Evolutionary conservation across 768 basidiomycete genomes (phyloP), one percentile per base, ranked within the genome.

Genomic region (Tulasnella calospora): DNA sequence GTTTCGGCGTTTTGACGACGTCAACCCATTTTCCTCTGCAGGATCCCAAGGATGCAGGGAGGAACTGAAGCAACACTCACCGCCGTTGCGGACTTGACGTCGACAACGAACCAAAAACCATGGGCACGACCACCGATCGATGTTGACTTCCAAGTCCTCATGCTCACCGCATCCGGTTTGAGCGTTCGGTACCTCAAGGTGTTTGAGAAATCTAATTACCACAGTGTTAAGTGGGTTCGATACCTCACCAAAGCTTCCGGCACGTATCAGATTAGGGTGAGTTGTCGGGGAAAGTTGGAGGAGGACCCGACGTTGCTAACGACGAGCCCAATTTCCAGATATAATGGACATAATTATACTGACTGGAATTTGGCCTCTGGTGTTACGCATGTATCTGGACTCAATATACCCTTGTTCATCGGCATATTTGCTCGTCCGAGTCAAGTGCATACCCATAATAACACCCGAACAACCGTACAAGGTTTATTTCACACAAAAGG

Each of bases 111-210:
- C 79, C 91, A 95, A 44, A 96, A 98, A 88, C 92, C 97, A 5
- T 99, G 98, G 98, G 96, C 96, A 3, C 88, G 98, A 76, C 98
- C 98, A 23, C 98, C 98, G 9, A 99, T 99, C 82, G 94, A 97
- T 81, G 92, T 99, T 80, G 98, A 99, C 84, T 99, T 99, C 86
- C 95, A 96, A 86, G 98, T 99, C 78, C 88, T 99, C 81, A 99
- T 99, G 98, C 95, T 99, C 85, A 99, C 98, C 0, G 89, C 98
- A 15, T 98, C 97, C 15, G 98, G 98, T 1, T 84, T 99, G 82
- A 92, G 97, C 73, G 98, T 99, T 61, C 90, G 97, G 75, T 99
- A 98, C 88, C 85, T 99, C 83, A 99, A 98, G 84, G 97, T 99
- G 23, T 99, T 98, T 81, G 98, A 99, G 87, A 98, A 95, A 88